A percentile compares a stretch with the other conserved stretches of the same genome.
Conservation (phyloP, 164 flowering plant genomes). For the Umbellularia californica region DNA sequence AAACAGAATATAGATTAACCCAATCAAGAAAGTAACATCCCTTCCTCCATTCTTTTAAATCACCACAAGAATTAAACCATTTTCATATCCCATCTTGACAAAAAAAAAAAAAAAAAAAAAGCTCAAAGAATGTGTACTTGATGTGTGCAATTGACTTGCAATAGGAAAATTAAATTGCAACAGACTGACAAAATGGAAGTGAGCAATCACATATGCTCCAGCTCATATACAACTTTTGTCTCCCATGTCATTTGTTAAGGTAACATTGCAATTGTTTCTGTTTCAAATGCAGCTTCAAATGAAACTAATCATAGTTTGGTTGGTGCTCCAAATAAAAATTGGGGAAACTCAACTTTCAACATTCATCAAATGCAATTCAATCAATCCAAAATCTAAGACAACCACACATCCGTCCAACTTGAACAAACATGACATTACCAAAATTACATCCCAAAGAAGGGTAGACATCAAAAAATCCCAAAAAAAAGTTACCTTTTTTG, state of each 20-base stretch:
- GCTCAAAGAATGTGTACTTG: background rate
- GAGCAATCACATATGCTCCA: too few relatives aligned
- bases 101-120: background rate
- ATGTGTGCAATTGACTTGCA: background rate
- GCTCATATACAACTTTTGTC: too few relatives aligned
- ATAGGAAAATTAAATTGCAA: too few relatives aligned
- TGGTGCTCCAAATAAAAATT: too few relatives aligned
- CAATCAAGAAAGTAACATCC: background rate
- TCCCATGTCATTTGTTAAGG: too few relatives aligned
- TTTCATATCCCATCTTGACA: background rate
- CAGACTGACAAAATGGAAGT: too few relatives aligned
- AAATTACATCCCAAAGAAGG: background rate
- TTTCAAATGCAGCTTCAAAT: too few relatives aligned
- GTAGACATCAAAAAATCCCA: background rate
- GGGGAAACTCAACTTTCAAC: too few relatives aligned
- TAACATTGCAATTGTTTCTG: too few relatives aligned
- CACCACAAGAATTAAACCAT: background rate
- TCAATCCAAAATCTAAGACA: background rate
- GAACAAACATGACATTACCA: background rate
- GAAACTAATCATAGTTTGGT: too few relatives aligned
- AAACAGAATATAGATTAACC: background rate
- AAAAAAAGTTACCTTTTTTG: slow-evolving; percentile 69
- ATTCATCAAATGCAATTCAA: too few relatives aligned
- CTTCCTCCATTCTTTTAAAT: background rate
- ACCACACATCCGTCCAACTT: background rate